Evolutionary conservation across 2,329 filamentous ascomycete genomes (phyloP).

Genomic region (Phialophora macrospora): DNA sequence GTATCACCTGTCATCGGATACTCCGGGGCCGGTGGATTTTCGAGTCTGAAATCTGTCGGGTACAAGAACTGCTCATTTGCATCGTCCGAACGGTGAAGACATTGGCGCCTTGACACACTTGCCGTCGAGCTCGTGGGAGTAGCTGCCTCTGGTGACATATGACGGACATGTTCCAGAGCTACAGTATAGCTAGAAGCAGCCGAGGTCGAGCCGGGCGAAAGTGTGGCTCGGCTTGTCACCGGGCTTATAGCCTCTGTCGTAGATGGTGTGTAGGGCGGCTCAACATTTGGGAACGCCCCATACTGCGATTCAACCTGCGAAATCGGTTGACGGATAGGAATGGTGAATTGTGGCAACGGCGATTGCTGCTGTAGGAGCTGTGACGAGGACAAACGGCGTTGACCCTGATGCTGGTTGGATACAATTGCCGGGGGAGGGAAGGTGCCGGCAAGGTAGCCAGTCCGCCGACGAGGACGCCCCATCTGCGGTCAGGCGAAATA

Average conservation of each 20-base stretch:
- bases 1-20: slow-evolving; percentile 28
- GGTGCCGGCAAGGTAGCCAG: slow-evolving; percentile 27
- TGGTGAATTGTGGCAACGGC: slow-evolving; percentile 1
- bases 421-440: slow-evolving; percentile 13
- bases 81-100: not conserved
- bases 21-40: slow-evolving; percentile 5
- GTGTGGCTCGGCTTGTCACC: slow-evolving; percentile 23
- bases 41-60: not conserved
- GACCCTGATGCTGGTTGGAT: slow-evolving; percentile 10
- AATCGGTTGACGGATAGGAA: slow-evolving; percentile 2
- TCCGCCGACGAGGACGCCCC: slow-evolving; percentile 28
- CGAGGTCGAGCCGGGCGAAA: slow-evolving; percentile 19
- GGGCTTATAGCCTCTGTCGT: slow-evolving; percentile 27
- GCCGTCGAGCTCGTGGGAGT: slow-evolving; percentile 27
- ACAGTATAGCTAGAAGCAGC: slow-evolving; percentile 22
- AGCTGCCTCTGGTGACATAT: slow-evolving; percentile 25
- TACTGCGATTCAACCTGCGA: not conserved
- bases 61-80: slow-evolving; percentile 9
- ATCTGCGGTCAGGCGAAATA: slow-evolving; percentile 23
- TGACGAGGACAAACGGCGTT: slow-evolving; percentile 4
- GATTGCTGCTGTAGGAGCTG: slow-evolving; percentile 8
- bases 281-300: not conserved
- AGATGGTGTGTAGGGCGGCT: slow-evolving; percentile 9
- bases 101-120: slow-evolving; percentile 12
- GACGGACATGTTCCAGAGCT: slow-evolving; percentile 21